Percentiles rank a stretch among this genome's conserved stretches.
phyloP scores from a whole-genome alignment of 169 alveolate genomes.

The Plasmodium coatneyi region DNA sequence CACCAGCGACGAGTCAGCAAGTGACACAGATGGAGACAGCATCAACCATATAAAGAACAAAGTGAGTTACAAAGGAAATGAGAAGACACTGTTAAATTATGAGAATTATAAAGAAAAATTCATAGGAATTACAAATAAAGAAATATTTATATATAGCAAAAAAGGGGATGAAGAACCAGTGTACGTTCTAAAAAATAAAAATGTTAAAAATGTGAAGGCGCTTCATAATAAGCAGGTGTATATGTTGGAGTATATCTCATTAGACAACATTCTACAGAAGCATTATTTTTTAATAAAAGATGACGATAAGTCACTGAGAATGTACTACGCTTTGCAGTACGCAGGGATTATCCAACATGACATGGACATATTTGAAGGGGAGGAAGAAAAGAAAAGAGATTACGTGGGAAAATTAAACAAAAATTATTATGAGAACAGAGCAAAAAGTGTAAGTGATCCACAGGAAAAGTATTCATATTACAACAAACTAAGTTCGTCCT shows the following conservation, averaged over 20 bases:
- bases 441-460: background rate
- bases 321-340: slow-evolving; percentile 83
- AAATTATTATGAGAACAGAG: background rate
- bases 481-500: background rate
- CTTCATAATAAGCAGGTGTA: slow-evolving; percentile 37
- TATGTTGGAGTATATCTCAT: slow-evolving; percentile 23
- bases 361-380: slow-evolving; percentile 37
- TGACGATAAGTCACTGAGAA: slow-evolving; percentile 56
- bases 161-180: slow-evolving; percentile 61
- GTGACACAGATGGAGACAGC: background rate
- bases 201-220: slow-evolving; percentile 31
- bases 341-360: slow-evolving; percentile 81
- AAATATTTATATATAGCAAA: slow-evolving; percentile 42
- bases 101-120: slow-evolving; percentile 60
- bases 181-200: slow-evolving; percentile 26
- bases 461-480: background rate
- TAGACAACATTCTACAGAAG: slow-evolving; percentile 18
- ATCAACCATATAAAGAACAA: slow-evolving; percentile 18
- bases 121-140: slow-evolving; percentile 71
- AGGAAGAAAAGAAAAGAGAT: slow-evolving; percentile 28
- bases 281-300: slow-evolving; percentile 70
- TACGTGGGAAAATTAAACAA: background rate
- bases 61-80: background rate
- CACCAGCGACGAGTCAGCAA: background rate
- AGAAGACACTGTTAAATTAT: slow-evolving; percentile 10